phyloP scores from a whole-genome alignment of 805 yeast genomes.

The Grigorovia transvaalensis region DNA sequence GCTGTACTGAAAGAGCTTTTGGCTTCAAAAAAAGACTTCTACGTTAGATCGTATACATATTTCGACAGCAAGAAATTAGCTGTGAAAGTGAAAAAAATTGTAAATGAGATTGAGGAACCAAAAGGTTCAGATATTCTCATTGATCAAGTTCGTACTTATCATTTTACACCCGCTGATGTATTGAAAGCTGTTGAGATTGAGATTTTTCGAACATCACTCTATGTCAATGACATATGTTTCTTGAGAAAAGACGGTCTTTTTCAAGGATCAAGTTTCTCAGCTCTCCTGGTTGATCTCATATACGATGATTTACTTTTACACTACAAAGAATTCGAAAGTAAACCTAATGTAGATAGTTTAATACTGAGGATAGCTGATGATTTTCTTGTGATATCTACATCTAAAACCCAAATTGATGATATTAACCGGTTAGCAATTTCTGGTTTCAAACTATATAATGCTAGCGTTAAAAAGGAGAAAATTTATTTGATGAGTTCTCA shows the following conservation, averaged over 20 bases:
- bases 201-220: constrained; percentile 39
- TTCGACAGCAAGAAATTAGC: constrained; percentile 12
- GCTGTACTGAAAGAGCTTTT: constrained; percentile 22
- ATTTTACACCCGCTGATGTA: constrained; percentile 36
- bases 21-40: constrained; percentile 13
- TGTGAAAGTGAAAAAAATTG: constrained; percentile 8
- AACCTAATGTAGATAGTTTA: constrained; percentile 22
- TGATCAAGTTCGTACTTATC: constrained; percentile 28
- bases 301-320: constrained; percentile 49
- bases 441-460: constrained; percentile 37
- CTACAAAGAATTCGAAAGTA: constrained; percentile 19
- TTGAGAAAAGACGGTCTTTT: constrained; percentile 60
- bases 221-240: constrained; percentile 31
- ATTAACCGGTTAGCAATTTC: constrained; percentile 23
- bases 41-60: constrained; percentile 21
- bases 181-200: constrained; percentile 40
- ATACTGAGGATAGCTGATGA: constrained; percentile 75
- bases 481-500: constrained; percentile 23
- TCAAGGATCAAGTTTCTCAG: constrained; percentile 76
- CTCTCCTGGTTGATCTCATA: constrained; percentile 61
- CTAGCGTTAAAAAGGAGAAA: constrained; percentile 33
- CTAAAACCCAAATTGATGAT: constrained; percentile 19
- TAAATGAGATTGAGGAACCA: constrained; percentile 13
- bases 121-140: constrained; percentile 14
- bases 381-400: constrained; percentile 57